These are phyloP conservation scores for Clarkia xantiana DNA, from an alignment of 345 rosid species.

Conservation along the genomic window DNA sequence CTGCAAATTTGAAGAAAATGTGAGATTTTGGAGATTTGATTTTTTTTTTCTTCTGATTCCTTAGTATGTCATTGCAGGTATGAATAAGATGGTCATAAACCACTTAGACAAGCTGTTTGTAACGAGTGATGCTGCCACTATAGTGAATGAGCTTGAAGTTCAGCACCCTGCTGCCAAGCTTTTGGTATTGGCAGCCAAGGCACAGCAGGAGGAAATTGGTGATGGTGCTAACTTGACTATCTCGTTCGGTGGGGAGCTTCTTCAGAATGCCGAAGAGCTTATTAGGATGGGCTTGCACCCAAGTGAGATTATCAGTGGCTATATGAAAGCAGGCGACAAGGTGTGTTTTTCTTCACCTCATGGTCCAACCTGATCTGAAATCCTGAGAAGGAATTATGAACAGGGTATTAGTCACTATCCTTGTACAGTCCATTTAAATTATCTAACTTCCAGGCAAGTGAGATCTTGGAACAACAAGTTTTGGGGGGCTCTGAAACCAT, in stretches of 20 bases:
- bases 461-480: slow-evolving; percentile 53
- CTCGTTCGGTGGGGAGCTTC: slow-evolving; percentile 90
- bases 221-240: slow-evolving; percentile 91
- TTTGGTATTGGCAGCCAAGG: slow-evolving; percentile 82
- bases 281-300: slow-evolving; percentile 91
- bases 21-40: not conserved
- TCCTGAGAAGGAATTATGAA: too few relatives aligned
- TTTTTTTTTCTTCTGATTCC: not conserved
- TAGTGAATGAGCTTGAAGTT: slow-evolving; percentile 90
- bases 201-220: slow-evolving; percentile 97
- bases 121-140: slow-evolving; percentile 91
- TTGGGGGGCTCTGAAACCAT: slow-evolving; percentile 89
- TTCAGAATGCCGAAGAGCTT: slow-evolving; percentile 91
- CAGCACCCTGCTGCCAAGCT: slow-evolving; percentile 97
- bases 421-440: not conserved
- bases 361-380: not conserved
- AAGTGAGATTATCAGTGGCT: slow-evolving; percentile 94
- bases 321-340: slow-evolving; percentile 59
- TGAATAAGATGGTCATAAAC: slow-evolving; percentile 99
- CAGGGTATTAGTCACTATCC: not conserved
- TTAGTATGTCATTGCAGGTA: slow-evolving; percentile 28
- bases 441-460: slow-evolving; percentile 30
- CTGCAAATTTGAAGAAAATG: not conserved
- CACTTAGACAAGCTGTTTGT: slow-evolving; percentile 87
- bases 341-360: slow-evolving; percentile 9